Base-by-base conservation (phyloP, 352 stramenopile species). In the Pythium monospermum region DNA sequence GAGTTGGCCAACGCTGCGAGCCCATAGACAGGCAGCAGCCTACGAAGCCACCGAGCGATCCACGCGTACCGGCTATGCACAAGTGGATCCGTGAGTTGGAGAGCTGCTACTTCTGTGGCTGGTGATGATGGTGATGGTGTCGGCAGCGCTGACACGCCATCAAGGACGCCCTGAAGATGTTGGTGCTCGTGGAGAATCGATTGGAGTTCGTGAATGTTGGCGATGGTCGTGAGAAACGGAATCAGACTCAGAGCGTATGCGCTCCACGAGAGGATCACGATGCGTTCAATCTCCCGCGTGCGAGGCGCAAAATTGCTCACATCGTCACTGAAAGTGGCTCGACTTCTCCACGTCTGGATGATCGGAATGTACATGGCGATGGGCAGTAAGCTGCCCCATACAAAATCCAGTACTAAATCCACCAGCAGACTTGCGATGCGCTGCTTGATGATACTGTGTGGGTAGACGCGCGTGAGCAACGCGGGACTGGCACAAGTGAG, bases 281-380 rank as follows among this genome's bases (percentile, higher is more conserved):
- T 30, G 21, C 47, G 47, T 21, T 57, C 47, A 6, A 62, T n/a
- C 11, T 49, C 38, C 3, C 40, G 28, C 30, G 11, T 36, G 7
- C 39, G 32, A 22, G 28, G 47, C 8, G 21, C 28, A 27, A 42
- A 43, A 15, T 16, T 43, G 6, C 43, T 28, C 5, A 49, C 2
- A 2, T 49, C 4, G 18, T 23, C 19, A 16, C 15, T 5, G n/a
- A 49, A 12, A 2, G 40, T 18, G 2, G 1, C 19, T 19, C 28
- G 30, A 6, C 26, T 16, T 4, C 35, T 11, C 12, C 32, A 46
- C 11, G 49, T 19, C 15, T 40, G 23, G 1, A 54, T 13, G 19
- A 64, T 60, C 12, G 57, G 57, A 3, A 53, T n/a, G 23, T 57
- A 63, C 30, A 60, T 51, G 38, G 51, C 40, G 4, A 70, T 42